Percentiles rank a stretch among this genome's conserved stretches.
phyloP scores from a whole-genome alignment of 352 stramenopile species.

The Globisporangium alternatum region DNA sequence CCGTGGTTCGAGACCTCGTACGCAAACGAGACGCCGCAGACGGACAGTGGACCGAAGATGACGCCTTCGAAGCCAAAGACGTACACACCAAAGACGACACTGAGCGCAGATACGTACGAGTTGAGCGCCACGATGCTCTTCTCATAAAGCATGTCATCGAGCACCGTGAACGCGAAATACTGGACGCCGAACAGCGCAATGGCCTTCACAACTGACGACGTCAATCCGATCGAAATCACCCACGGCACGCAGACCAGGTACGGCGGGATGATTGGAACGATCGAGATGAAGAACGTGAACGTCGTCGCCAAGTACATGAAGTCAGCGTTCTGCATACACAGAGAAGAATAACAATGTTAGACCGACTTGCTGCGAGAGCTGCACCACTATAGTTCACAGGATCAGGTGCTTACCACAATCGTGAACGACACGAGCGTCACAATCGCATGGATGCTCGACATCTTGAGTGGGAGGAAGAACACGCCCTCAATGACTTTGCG shows the following conservation, averaged over 20 bases:
- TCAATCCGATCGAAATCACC: conserved; percentile 76
- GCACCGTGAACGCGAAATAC: conserved; percentile 80
- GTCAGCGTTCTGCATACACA: conserved; percentile 59
- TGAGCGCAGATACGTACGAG: conserved; percentile 83
- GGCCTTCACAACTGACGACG: conserved; percentile 79
- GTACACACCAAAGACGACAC: conserved; percentile 84
- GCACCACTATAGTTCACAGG: not conserved
- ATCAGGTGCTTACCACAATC: conserved; percentile 59
- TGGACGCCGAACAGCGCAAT: conserved; percentile 77
- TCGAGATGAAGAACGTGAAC: conserved; percentile 87
- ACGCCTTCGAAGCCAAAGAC: conserved; percentile 88
- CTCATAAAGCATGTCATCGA: conserved; percentile 89
- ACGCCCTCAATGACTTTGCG: conserved; percentile 83
- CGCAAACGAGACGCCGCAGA: conserved; percentile 80
- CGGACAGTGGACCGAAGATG: conserved; percentile 80
- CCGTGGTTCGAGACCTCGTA: conserved; percentile 87
- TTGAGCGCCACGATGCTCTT: conserved; percentile 86
- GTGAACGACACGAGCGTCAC: conserved; percentile 87
- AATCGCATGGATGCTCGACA: conserved; percentile 84
- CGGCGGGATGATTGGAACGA: conserved; percentile 83
- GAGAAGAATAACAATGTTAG: not conserved
- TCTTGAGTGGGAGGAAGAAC: conserved; percentile 87
- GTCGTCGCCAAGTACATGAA: conserved; percentile 86
- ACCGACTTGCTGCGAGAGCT: not conserved
- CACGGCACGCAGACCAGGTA: conserved; percentile 85